Base-by-base conservation (phyloP, 2,329 filamentous ascomycete species). In the Hypoxylon sp. region DNA sequence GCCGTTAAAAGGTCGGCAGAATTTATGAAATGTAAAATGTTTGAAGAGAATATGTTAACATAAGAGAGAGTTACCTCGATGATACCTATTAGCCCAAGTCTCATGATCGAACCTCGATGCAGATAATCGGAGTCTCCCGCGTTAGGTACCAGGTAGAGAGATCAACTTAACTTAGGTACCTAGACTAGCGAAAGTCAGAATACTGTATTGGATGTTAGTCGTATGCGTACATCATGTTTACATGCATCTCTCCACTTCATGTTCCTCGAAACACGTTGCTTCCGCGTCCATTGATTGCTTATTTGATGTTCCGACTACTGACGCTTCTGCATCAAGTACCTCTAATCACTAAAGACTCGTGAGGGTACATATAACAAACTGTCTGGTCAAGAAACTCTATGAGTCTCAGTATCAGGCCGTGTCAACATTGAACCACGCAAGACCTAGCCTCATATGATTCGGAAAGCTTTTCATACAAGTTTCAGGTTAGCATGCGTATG, bases 81-180 rank as follows among this genome's bases (percentile, higher is more conserved):
- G 37, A 57, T 63, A 22, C 47, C 14, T 24, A 17, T 33, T 51
- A 33, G 17, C 31, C 35, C 59, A 69, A 62, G 69, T 71, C 69
- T 74, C 68, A 72, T 72, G 63, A 71, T 71, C 66, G 59, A 73
- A 54, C 63, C 57, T 74, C 51, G 60, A 74, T 72, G 70, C 72
- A 72, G 66, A 72, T 63, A 71, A 72, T 71, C 67, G 70, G 70
- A 69, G 63, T 53, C 68, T 70, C 64, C 70, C 72, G 61, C 22
- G 33, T 55, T 63, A 35, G 48, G 47, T 51, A 65, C 64, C 64
- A 61, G 47, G 33, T 59, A 29, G 52, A 22, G 55, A 42, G 50
- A 51, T 42, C 24, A 63, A 58, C 51, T 13, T 6, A 53, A 63
- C 14, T 10, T 58, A 68, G 58, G 51, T 61, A 51, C 51, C 50